These are phyloP conservation scores for Eucalyptus pauciflora DNA, from an alignment of 345 rosid species.

Conservation along the genomic window DNA sequence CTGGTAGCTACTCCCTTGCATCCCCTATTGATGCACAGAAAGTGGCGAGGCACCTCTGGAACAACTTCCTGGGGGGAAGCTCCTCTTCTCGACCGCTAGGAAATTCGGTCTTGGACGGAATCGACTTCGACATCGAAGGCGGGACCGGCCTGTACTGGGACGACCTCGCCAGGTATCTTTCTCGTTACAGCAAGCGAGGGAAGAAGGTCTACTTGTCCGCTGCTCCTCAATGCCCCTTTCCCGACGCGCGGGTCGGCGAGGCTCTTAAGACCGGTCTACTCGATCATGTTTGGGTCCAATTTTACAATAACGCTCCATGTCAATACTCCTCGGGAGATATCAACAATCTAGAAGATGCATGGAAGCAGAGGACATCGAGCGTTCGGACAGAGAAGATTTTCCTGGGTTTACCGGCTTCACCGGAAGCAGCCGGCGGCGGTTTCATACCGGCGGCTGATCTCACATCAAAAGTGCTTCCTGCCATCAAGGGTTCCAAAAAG, in stretches of 20 bases:
- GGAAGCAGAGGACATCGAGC: constrained; percentile 38
- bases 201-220: neutral
- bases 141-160: neutral
- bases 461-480: neutral
- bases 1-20: neutral
- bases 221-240: neutral
- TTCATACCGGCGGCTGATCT: neutral
- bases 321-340: neutral
- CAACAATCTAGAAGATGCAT: constrained; percentile 10
- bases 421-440: neutral
- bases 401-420: constrained; percentile 15
- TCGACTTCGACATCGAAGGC: neutral
- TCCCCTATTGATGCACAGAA: neutral
- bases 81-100: neutral
- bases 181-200: neutral
- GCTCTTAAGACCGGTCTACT: neutral
- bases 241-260: neutral
- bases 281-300: neutral
- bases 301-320: neutral
- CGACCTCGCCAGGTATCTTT: neutral
- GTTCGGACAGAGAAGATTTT: constrained; percentile 16
- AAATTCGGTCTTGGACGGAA: neutral
- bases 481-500: neutral
- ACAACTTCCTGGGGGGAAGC: neutral
- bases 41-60: neutral